phyloP scores from a whole-genome alignment of 2,329 filamentous ascomycete genomes.

The Periconia macrospinosa region DNA sequence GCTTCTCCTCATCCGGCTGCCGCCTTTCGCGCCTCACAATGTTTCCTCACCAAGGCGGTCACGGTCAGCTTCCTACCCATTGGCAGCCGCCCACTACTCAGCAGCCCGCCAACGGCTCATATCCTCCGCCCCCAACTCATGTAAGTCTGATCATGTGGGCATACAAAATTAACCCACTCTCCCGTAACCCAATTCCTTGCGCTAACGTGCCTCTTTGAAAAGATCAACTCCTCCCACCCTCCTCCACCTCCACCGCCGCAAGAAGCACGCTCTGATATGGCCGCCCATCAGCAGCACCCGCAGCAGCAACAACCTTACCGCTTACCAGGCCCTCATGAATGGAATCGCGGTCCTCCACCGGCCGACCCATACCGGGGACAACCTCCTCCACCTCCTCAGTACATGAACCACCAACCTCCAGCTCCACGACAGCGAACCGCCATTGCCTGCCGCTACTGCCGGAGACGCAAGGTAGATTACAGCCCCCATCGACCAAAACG shows the following conservation, averaged over 20 bases:
- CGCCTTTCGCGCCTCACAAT: slow-evolving; percentile 16
- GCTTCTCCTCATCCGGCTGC: slow-evolving; percentile 1
- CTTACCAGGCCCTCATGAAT: slow-evolving; percentile 51
- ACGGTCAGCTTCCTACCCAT: slow-evolving; percentile 42
- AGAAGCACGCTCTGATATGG: slow-evolving; percentile 49
- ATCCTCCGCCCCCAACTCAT: slow-evolving; percentile 34
- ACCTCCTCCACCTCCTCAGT: slow-evolving; percentile 45
- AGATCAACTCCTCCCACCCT: slow-evolving; percentile 37
- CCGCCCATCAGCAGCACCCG: slow-evolving; percentile 47
- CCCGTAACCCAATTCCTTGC: slow-evolving; percentile 7
- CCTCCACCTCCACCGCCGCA: slow-evolving; percentile 31
- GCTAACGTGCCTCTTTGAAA: slow-evolving; percentile 17
- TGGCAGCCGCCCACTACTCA: slow-evolving; percentile 40
- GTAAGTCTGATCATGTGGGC: slow-evolving; percentile 28
- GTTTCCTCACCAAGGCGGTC: slow-evolving; percentile 41
- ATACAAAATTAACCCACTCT: slow-evolving; percentile 11
- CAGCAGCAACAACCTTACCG: slow-evolving; percentile 48
- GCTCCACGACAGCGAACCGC: slow-evolving; percentile 63
- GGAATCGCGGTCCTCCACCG: slow-evolving; percentile 45
- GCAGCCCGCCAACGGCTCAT: slow-evolving; percentile 40
- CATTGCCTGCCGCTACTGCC: slow-evolving; percentile 63
- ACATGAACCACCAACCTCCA: slow-evolving; percentile 45
- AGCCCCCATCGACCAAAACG: neutral
- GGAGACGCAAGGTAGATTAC: slow-evolving; percentile 58
- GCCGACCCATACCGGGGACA: slow-evolving; percentile 44